Conservation (phyloP, 176 grass and related monocot species). For the Hyparrhenia diplandra region DNA sequence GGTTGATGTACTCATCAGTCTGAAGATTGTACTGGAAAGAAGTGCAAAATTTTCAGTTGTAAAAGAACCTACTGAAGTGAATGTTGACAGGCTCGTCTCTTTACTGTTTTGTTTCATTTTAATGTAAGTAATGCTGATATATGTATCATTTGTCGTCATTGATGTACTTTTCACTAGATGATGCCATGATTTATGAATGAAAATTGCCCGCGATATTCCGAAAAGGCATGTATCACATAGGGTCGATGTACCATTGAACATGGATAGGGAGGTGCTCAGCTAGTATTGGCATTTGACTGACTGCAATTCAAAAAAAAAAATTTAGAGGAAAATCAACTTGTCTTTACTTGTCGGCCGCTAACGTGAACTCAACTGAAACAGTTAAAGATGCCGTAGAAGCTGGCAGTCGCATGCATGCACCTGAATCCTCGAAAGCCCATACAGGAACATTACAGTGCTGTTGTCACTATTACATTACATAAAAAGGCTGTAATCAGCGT, state of each 20-base stretch:
- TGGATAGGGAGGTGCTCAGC: neutral
- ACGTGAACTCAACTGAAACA: neutral
- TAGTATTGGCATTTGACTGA: neutral
- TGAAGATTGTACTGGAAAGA: conserved; percentile 17
- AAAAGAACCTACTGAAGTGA: conserved; percentile 17
- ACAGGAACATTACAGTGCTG: neutral
- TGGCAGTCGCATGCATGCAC: neutral
- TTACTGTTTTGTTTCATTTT: neutral
- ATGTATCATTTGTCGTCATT: neutral
- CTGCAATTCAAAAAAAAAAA: neutral
- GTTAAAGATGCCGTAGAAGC: neutral
- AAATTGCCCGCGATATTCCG: neutral
- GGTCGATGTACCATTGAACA: neutral
- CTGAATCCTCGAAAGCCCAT: neutral
- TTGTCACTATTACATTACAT: neutral
- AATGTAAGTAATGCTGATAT: neutral
- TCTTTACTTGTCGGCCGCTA: neutral
- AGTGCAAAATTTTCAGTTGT: neutral
- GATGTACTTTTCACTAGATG: neutral
- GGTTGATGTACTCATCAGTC: conserved; percentile 24
- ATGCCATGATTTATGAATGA: neutral
- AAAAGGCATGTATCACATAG: neutral
- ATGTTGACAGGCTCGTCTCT: neutral
- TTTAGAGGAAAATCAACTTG: neutral
- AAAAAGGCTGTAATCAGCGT: neutral